Evolutionary conservation across 805 yeast species (phyloP).

Genomic region (Pichia heedii): DNA sequence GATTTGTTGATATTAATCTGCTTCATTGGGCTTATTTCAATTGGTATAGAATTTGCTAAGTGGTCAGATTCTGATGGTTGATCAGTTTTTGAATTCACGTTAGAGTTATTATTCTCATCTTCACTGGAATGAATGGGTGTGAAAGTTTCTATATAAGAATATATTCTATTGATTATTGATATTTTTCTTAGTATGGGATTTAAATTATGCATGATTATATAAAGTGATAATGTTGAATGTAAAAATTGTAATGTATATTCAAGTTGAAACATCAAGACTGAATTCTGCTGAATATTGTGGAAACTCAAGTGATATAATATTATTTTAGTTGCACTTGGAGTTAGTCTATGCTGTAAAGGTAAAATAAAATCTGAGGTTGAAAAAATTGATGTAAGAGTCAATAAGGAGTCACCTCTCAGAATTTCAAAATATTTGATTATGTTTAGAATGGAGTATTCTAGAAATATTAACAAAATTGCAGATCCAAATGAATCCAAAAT

Average conservation of each 20-base stretch:
- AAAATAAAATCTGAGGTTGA: slow-evolving; percentile 6
- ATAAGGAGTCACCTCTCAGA: slow-evolving; percentile 7
- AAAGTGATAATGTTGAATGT: slow-evolving; percentile 23
- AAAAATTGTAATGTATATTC: slow-evolving; percentile 23
- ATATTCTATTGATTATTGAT: slow-evolving; percentile 4
- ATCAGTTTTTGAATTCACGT: neutral
- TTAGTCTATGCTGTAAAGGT: slow-evolving; percentile 4
- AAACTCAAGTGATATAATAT: slow-evolving; percentile 18
- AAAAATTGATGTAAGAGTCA: slow-evolving; percentile 1
- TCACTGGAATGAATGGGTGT: slow-evolving; percentile 3
- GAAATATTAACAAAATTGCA: slow-evolving; percentile 13
- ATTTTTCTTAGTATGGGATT: slow-evolving; percentile 19
- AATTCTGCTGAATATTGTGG: slow-evolving; percentile 11
- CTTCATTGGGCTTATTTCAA: neutral
- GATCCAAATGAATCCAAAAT: slow-evolving; percentile 24
- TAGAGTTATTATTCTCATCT: neutral
- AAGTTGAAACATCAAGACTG: slow-evolving; percentile 15
- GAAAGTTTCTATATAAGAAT: slow-evolving; percentile 5
- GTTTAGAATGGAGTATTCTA: slow-evolving; percentile 12
- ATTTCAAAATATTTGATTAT: slow-evolving; percentile 10
- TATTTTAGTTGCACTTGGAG: slow-evolving; percentile 7
- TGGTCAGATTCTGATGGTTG: neutral
- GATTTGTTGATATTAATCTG: neutral
- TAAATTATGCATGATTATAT: slow-evolving; percentile 23
- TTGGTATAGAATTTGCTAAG: neutral